A percentile compares a stretch with the other conserved stretches of the same genome.
Conservation (phyloP, 345 rosid species). For the Bretschneidera sinensis region DNA sequence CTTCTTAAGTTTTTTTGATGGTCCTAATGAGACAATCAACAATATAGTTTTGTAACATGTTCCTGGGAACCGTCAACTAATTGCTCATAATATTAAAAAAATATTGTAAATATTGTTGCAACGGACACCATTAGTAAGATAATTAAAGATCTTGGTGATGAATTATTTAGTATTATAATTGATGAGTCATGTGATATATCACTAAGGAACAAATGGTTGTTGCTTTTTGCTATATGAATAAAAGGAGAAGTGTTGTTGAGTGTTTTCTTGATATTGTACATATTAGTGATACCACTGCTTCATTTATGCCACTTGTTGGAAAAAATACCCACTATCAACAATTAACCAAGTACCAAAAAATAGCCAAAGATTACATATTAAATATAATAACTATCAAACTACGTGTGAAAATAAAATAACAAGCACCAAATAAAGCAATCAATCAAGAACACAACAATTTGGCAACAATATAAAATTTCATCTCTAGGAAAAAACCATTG, state of each 20-base stretch:
- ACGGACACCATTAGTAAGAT: not conserved
- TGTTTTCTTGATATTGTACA: not conserved
- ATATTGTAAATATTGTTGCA: not conserved
- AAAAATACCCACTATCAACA: too few species aligned
- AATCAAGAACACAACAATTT: too few species aligned
- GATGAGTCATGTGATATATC: not conserved
- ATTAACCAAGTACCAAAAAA: too few species aligned
- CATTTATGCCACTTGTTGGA: too few species aligned
- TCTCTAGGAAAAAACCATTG: too few species aligned
- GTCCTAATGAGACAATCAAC: not conserved
- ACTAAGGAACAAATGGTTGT: not conserved
- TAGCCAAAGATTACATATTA: too few species aligned
- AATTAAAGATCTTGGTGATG: not conserved
- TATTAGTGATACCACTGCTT: not conserved
- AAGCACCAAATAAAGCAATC: too few species aligned
- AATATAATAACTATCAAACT: too few species aligned
- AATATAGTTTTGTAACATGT: not conserved
- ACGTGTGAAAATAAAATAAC: too few species aligned
- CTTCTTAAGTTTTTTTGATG: not conserved
- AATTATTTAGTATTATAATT: not conserved
- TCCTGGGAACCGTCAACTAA: not conserved
- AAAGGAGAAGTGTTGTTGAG: not conserved
- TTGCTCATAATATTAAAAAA: not conserved
- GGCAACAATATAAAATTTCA: too few species aligned
- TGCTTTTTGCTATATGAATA: not conserved